These are phyloP conservation scores for Geranium rotundifolium DNA, from an alignment of 345 rosid genomes.

Conservation along the genomic window DNA sequence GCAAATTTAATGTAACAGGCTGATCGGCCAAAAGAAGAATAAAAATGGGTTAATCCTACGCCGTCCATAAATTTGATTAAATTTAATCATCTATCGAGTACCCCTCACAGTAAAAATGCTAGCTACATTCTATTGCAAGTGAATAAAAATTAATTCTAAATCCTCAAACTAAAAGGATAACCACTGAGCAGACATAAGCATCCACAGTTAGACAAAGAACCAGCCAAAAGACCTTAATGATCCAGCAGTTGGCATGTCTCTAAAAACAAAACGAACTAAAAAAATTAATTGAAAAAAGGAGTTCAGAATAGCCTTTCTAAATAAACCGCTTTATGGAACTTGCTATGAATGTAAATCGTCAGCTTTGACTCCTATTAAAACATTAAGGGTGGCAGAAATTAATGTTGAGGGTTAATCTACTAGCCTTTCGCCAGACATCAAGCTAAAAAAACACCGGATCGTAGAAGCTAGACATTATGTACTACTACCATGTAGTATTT, in stretches of 20 bases:
- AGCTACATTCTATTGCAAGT: not conserved
- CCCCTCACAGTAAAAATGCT: not conserved
- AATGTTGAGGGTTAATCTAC: too few relatives aligned
- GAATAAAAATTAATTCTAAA: not conserved
- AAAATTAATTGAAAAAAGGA: not conserved
- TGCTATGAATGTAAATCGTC: not conserved
- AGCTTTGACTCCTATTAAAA: not conserved
- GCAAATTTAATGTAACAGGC: not conserved
- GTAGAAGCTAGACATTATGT: too few relatives aligned
- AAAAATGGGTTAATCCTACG: not conserved
- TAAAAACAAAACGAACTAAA: not conserved
- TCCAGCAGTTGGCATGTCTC: not conserved
- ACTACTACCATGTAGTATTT: too few relatives aligned
- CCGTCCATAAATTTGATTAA: not conserved
- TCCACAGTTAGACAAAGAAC: too few relatives aligned
- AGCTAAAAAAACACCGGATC: too few relatives aligned
- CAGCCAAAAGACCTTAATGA: not conserved
- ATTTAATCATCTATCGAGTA: not conserved
- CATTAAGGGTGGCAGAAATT: too few relatives aligned
- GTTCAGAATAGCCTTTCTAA: not conserved
- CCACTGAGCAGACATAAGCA: not conserved
- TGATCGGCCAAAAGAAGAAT: not conserved
- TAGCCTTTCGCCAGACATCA: too few relatives aligned
- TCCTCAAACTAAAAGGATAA: too few relatives aligned
- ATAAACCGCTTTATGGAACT: not conserved